Evolutionary conservation across 331 rosid species (phyloP).

Genomic region (Spiraea crenata): DNA sequence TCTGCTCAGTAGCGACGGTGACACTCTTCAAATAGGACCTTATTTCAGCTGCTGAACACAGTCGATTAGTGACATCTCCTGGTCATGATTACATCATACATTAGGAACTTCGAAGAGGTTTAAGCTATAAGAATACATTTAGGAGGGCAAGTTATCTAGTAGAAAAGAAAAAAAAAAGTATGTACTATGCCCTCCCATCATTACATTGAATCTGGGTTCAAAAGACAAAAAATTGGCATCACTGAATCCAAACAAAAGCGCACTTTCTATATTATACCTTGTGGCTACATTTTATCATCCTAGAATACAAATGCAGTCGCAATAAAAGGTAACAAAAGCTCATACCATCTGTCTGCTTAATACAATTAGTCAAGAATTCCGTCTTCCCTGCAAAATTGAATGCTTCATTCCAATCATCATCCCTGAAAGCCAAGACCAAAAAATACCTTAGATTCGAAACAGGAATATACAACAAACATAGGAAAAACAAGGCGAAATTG

Average conservation of each 20-base stretch:
- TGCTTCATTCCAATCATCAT: slow-evolving; percentile 61
- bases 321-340: background rate
- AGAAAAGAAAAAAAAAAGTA: background rate
- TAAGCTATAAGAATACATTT: slow-evolving; percentile 1
- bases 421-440: slow-evolving; percentile 37
- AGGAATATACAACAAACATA: slow-evolving; percentile 8
- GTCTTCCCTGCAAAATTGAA: slow-evolving; percentile 47
- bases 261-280: background rate
- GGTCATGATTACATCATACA: slow-evolving; percentile 26
- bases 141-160: background rate
- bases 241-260: background rate
- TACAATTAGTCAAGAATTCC: slow-evolving; percentile 54
- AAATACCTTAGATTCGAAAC: slow-evolving; percentile 3
- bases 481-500: background rate
- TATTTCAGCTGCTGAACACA: slow-evolving; percentile 66
- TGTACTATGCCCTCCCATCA: background rate
- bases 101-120: slow-evolving; percentile 2
- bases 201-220: background rate
- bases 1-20: slow-evolving; percentile 7
- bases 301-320: background rate
- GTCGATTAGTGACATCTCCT: slow-evolving; percentile 58
- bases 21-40: slow-evolving; percentile 52
- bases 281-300: background rate
- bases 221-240: background rate
- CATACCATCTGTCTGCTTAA: slow-evolving; percentile 52